Evolutionary conservation across 345 rosid species (phyloP).

Genomic region (Acer campestre): DNA sequence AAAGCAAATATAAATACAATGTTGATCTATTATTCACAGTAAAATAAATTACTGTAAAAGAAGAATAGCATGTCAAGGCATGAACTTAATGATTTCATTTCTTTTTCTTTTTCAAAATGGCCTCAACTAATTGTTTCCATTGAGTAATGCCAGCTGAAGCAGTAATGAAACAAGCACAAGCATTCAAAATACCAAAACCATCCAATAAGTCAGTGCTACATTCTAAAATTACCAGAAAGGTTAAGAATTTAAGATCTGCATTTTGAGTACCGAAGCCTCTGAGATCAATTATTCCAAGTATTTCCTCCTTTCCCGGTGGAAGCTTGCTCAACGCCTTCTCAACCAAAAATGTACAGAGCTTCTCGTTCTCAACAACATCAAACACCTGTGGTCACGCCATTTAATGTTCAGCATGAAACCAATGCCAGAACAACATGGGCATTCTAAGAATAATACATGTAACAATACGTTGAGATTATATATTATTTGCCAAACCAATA

Average conservation of each 20-base stretch:
- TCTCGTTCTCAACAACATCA: conserved; percentile 71
- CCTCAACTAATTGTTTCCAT: conserved; percentile 4
- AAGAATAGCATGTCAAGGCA: neutral
- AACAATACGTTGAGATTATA: neutral
- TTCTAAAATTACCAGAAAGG: conserved; percentile 63
- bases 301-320: conserved; percentile 65
- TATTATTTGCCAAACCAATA: neutral
- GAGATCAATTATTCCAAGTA: conserved; percentile 81
- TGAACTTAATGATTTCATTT: neutral
- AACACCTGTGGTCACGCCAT: conserved; percentile 49
- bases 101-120: conserved; percentile 15
- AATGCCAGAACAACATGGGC: conserved; percentile 9
- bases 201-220: neutral
- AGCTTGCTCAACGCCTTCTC: conserved; percentile 84
- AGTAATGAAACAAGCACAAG: conserved; percentile 6
- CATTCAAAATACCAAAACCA: conserved; percentile 3
- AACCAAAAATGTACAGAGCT: conserved; percentile 66
- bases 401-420: conserved; percentile 4
- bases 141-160: conserved; percentile 1
- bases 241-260: conserved; percentile 74
- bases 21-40: neutral
- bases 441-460: neutral
- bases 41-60: neutral
- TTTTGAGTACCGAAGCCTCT: conserved; percentile 66
- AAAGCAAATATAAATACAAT: neutral